A percentile compares a stretch with the other conserved stretches of the same genome.
Conservation (phyloP, 192 early-diverging fungal species). For the Gigaspora rosea region DNA sequence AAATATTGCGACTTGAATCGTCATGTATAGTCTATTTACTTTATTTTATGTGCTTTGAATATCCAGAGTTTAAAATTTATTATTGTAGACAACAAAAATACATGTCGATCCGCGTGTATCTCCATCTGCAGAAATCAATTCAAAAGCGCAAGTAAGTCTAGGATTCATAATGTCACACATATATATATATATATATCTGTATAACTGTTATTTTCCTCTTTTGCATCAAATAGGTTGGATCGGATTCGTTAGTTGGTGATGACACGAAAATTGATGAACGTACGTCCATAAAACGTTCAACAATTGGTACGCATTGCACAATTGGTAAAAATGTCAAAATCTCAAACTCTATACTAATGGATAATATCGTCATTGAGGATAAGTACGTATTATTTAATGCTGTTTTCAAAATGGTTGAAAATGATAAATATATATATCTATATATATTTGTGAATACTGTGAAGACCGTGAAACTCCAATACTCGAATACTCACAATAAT, state of each 20-base stretch:
- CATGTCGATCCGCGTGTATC: slow-evolving; percentile 60
- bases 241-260: slow-evolving; percentile 32
- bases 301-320: slow-evolving; percentile 90
- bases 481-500: too few relatives aligned
- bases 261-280: slow-evolving; percentile 88
- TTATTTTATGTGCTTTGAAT: not conserved
- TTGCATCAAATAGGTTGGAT: slow-evolving; percentile 60
- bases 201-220: too few relatives aligned
- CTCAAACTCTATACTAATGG: slow-evolving; percentile 94
- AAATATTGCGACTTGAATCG: slow-evolving; percentile 90
- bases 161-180: too few relatives aligned
- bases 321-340: slow-evolving; percentile 98
- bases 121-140: slow-evolving; percentile 56
- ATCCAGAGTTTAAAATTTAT: slow-evolving; percentile 3
- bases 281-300: slow-evolving; percentile 90
- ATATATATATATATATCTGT: too few relatives aligned
- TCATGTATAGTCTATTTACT: slow-evolving; percentile 50
- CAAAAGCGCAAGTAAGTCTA: too few relatives aligned
- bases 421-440: too few relatives aligned
- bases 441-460: too few relatives aligned
- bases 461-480: too few relatives aligned
- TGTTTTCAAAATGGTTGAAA: too few relatives aligned
- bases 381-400: slow-evolving; percentile 44
- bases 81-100: slow-evolving; percentile 46
- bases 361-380: slow-evolving; percentile 92